phyloP scores from a whole-genome alignment of 495 filamentous ascomycete species.

The Aspergillus egyptiacus region DNA sequence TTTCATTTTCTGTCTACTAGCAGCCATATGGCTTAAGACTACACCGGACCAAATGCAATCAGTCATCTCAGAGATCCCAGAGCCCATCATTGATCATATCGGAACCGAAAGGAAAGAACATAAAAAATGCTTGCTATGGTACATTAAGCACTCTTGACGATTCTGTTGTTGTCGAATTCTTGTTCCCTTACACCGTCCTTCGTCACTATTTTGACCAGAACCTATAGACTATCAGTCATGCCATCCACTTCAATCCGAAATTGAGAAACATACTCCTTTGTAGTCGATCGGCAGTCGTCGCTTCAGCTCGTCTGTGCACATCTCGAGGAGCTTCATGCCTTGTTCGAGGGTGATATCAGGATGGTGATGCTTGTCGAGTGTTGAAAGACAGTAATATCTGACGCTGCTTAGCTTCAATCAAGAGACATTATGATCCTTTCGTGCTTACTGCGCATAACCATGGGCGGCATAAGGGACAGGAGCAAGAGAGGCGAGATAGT shows the following conservation, averaged over 20 bases:
- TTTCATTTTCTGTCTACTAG: conserved; percentile 16
- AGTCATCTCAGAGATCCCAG: conserved; percentile 17
- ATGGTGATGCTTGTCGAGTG: conserved; percentile 96
- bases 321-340: conserved; percentile 80
- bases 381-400: conserved; percentile 89
- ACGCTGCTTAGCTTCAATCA: conserved; percentile 18
- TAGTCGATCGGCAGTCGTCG: conserved; percentile 94
- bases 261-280: conserved; percentile 63
- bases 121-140: conserved; percentile 33
- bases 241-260: neutral
- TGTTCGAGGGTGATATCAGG: conserved; percentile 83
- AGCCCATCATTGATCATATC: conserved; percentile 26
- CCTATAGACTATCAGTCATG: conserved; percentile 32
- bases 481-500: conserved; percentile 88
- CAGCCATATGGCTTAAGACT: conserved; percentile 9
- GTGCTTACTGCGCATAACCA: conserved; percentile 88
- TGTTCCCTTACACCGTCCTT: conserved; percentile 83
- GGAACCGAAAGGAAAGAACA: conserved; percentile 18
- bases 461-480: conserved; percentile 92
- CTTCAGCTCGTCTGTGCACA: conserved; percentile 97
- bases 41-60: conserved; percentile 17
- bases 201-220: conserved; percentile 85
- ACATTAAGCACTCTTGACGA: conserved; percentile 61
- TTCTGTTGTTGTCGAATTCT: conserved; percentile 72
- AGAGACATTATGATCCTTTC: neutral